These are phyloP conservation scores for Naganishia sp. DNA, from an alignment of 1,284 basidiomycete species.

Conservation along the genomic window DNA sequence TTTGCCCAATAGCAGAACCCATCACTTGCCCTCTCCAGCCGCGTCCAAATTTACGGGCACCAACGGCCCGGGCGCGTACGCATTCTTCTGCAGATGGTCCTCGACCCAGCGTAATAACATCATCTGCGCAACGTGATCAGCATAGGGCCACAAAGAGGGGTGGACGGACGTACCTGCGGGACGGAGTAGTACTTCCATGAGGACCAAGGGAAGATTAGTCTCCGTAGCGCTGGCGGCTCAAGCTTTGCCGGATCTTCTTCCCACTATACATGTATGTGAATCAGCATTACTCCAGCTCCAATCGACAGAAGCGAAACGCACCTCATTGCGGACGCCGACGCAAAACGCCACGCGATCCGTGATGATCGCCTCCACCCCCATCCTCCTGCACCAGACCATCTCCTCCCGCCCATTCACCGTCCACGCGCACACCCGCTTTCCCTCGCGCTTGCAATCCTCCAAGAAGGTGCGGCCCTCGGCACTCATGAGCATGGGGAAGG, in stretches of 20 bases:
- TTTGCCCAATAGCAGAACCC: too few species aligned
- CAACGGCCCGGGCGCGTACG: constrained; percentile 31
- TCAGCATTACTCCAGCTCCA: neutral
- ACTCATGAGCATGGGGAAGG: constrained; percentile 72
- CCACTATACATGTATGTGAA: constrained; percentile 9
- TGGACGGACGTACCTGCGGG: constrained; percentile 43
- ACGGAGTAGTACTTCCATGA: constrained; percentile 51
- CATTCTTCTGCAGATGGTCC: constrained; percentile 29
- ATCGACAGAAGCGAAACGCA: constrained; percentile 33
- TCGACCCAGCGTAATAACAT: constrained; percentile 29
- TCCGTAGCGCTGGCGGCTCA: constrained; percentile 39
- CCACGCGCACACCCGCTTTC: constrained; percentile 92
- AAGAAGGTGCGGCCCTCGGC: constrained; percentile 70
- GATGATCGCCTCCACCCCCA: constrained; percentile 88
- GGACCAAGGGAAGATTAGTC: constrained; percentile 49
- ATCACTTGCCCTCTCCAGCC: neutral
- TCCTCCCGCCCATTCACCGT: constrained; percentile 89
- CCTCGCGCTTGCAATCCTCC: constrained; percentile 71
- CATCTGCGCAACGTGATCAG: constrained; percentile 24
- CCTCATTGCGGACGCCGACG: constrained; percentile 46
- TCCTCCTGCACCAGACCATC: constrained; percentile 89
- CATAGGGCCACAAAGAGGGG: too few species aligned
- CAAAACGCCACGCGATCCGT: constrained; percentile 65
- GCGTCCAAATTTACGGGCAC: constrained; percentile 15
- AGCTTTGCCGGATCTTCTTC: constrained; percentile 33